Evolutionary conservation across 768 basidiomycete species (phyloP), one percentile per base, ranked within the genome.

Genomic region (Lactarius sp.): DNA sequence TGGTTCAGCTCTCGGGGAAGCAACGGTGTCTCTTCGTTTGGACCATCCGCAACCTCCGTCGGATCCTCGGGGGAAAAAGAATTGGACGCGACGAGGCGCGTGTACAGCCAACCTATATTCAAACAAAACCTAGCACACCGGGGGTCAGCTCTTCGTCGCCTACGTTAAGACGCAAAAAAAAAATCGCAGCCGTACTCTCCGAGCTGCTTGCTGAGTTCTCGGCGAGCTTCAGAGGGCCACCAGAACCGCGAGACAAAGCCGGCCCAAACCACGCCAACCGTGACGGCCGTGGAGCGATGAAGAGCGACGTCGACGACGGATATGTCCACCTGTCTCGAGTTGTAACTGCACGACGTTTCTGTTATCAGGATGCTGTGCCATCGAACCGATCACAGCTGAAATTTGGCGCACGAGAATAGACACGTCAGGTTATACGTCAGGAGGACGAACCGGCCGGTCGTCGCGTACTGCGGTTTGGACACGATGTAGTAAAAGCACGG

Each of bases 401-500:
- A 27, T 20, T 39, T 47, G 52, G 69, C 75, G 37, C 56, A 78
- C 77, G 75, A 69, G 73, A 75, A 79, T 69, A 83, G 59, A 76
- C 77, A 94, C 4, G 93, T 94, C 66, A 98, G 75, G 70, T 97
- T 98, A 74, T 97, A 92, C 6, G 92, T 91, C 65, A 94, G 77
- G 49, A 94, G 80, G 9, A 92, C 86, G 73, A 94, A 93, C 41
- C 92, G 81, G 7, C 86, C 86, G 0, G 87, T 83, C 39, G 87
- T 83, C 6, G 87, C 83, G 69, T 89, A 89, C 68, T 85, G 78
- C 0, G 94, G 93, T 63, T 84, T 85, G 0, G 85, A 82, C 41
- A 97, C 83, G 66, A 94, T 89, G 71, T 85, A 87, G 75, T 91
- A 94, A 76, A 96, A 98, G 73, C 96, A 98, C 18, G 96, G 97